phyloP scores from a whole-genome alignment of 108 stramenopile species.

The Nitzschia sp. region DNA sequence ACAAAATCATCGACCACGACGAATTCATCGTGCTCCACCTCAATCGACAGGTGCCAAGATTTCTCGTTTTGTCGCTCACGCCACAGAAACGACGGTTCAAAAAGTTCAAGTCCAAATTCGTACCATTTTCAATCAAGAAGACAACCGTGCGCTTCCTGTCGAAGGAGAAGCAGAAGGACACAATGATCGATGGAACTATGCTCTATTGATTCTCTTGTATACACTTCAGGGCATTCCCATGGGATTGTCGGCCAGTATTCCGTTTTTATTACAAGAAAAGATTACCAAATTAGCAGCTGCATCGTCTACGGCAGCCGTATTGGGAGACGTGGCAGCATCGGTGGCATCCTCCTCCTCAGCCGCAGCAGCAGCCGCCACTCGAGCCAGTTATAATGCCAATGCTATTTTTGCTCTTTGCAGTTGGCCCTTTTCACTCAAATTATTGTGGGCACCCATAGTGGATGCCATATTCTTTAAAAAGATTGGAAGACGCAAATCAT shows the following conservation, averaged over 20 bases:
- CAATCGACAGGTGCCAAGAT: not conserved
- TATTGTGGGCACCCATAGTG: slow-evolving; percentile 99
- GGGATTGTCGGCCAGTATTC: slow-evolving; percentile 96
- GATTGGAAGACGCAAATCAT: slow-evolving; percentile 95
- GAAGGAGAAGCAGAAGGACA: not conserved
- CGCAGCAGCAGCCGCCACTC: slow-evolving; percentile 45
- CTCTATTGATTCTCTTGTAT: slow-evolving; percentile 92
- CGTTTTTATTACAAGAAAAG: slow-evolving; percentile 96
- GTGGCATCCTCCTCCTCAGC: slow-evolving; percentile 34
- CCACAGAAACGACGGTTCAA: not conserved
- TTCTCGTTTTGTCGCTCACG: not conserved
- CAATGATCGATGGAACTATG: slow-evolving; percentile 78
- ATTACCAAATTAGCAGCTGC: slow-evolving; percentile 67
- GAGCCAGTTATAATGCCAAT: slow-evolving; percentile 92
- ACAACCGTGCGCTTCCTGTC: not conserved
- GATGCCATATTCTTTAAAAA: slow-evolving; percentile 88
- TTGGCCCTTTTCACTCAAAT: slow-evolving; percentile 97
- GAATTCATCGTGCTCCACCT: not conserved
- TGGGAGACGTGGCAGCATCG: slow-evolving; percentile 20
- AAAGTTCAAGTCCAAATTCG: slow-evolving; percentile 1
- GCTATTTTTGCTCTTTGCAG: slow-evolving; percentile 94
- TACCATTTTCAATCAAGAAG: not conserved
- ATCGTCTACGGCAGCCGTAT: slow-evolving; percentile 36
- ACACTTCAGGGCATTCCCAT: slow-evolving; percentile 99
- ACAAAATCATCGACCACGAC: not conserved